These are phyloP conservation scores for Rhodotorula mucilaginosa DNA, from an alignment of 1,284 basidiomycete genomes.

Conservation along the genomic window DNA sequence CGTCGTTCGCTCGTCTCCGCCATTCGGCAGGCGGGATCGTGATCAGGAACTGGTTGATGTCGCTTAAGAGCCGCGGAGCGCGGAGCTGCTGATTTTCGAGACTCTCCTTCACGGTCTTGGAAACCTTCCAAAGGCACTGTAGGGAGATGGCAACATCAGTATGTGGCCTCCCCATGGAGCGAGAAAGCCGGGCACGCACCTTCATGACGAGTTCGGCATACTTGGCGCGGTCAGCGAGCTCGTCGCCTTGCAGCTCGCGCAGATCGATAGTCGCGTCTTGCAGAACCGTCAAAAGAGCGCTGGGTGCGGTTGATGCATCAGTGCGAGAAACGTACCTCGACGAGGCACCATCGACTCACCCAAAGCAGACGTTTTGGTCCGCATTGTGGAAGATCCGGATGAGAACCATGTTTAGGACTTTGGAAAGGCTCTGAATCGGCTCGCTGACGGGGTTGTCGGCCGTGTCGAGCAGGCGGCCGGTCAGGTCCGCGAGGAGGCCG, in stretches of 20 bases:
- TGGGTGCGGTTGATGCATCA: constrained; percentile 42
- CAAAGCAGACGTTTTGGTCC: constrained; percentile 85
- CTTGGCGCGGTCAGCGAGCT: constrained; percentile 58
- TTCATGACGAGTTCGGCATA: constrained; percentile 96
- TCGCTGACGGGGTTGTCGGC: constrained; percentile 57
- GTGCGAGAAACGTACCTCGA: neutral
- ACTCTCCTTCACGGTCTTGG: constrained; percentile 88
- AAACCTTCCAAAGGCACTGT: constrained; percentile 93
- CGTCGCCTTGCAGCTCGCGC: constrained; percentile 56
- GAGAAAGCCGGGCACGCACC: constrained; percentile 30
- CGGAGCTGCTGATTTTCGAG: constrained; percentile 75
- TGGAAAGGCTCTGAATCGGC: constrained; percentile 60
- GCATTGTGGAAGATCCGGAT: constrained; percentile 88
- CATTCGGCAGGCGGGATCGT: constrained; percentile 93
- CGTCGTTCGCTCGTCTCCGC: constrained; percentile 83
- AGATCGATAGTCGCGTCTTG: constrained; percentile 82
- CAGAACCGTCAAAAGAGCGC: constrained; percentile 76
- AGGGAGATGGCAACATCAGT: neutral
- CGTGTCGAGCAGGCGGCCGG: constrained; percentile 82
- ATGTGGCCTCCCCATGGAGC: constrained; percentile 3
- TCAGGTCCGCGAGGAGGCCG: constrained; percentile 78
- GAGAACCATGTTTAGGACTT: constrained; percentile 98
- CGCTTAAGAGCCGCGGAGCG: constrained; percentile 84
- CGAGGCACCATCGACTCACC: constrained; percentile 57
- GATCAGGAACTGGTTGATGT: constrained; percentile 90